Percentiles rank a stretch among this genome's conserved stretches.
Conservation (phyloP, 176 grass and related monocot genomes). For the Musa acuminata region DNA sequence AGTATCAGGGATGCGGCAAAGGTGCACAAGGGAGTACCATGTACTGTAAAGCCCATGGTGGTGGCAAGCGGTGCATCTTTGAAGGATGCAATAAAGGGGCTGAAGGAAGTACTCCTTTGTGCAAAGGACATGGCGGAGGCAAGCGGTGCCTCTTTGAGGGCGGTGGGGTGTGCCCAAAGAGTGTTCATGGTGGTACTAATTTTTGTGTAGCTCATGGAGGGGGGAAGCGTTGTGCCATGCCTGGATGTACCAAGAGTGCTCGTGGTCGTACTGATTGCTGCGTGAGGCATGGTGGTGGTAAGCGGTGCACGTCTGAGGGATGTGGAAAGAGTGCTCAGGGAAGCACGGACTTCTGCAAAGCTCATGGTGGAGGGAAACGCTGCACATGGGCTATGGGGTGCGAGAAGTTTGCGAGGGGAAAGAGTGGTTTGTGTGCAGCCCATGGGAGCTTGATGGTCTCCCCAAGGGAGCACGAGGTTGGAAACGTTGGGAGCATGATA, state of each 20-base stretch:
- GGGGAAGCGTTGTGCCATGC: conserved; percentile 45
- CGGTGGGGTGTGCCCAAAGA: conserved; percentile 61
- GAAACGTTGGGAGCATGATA: conserved; percentile 23
- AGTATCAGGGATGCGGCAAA: conserved; percentile 44
- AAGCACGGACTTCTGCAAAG: conserved; percentile 83
- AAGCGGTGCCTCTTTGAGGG: conserved; percentile 84
- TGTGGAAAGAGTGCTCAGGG: conserved; percentile 83
- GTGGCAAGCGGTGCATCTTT: conserved; percentile 67
- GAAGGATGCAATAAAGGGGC: conserved; percentile 74
- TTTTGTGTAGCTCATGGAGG: conserved; percentile 85
- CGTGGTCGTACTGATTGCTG: conserved; percentile 68
- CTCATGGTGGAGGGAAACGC: conserved; percentile 58
- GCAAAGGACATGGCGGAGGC: conserved; percentile 72
- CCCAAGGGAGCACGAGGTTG: conserved; percentile 18
- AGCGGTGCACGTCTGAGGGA: conserved; percentile 50
- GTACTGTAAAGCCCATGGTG: conserved; percentile 81
- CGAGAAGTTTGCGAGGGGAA: conserved; percentile 76
- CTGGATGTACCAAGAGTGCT: conserved; percentile 67
- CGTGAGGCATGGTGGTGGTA: conserved; percentile 78
- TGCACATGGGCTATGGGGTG: conserved; percentile 57
- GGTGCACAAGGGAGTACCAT: conserved; percentile 82
- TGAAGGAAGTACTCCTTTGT: conserved; percentile 66
- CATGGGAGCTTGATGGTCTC: conserved; percentile 46
- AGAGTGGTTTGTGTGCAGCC: conserved; percentile 50
- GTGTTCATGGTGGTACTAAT: conserved; percentile 69